Evolutionary conservation across 2,329 filamentous ascomycete species (phyloP).

Genomic region (Leptographium radiaticola): DNA sequence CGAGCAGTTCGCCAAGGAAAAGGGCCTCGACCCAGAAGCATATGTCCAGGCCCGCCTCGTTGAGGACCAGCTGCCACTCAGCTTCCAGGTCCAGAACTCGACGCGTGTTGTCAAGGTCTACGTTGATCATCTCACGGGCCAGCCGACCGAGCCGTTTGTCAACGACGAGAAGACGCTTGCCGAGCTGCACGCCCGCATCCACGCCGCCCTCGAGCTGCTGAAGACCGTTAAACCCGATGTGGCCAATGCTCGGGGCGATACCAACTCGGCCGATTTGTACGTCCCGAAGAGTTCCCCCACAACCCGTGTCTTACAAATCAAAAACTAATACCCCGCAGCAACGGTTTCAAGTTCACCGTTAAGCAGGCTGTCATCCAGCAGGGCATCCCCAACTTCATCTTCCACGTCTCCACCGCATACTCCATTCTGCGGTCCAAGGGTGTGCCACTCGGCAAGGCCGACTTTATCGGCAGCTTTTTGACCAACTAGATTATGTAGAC

Average conservation of each 20-base stretch:
- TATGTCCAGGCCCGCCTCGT: conserved; percentile 16
- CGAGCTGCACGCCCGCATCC: conserved; percentile 18
- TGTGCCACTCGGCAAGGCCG: conserved; percentile 42
- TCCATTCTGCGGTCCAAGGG: conserved; percentile 42
- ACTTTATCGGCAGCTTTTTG: conserved; percentile 27
- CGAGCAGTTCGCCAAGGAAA: conserved; percentile 17
- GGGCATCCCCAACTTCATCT: conserved; percentile 44
- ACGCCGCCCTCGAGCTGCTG: conserved; percentile 17
- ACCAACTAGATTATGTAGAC: neutral
- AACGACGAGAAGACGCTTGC: conserved; percentile 21
- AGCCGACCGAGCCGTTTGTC: conserved; percentile 9
- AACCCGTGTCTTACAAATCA: neutral
- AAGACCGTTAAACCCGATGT: conserved; percentile 15
- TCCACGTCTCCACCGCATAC: conserved; percentile 44
- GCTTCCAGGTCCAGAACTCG: conserved; percentile 21
- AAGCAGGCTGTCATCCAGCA: conserved; percentile 28
- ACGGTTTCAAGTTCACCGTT: conserved; percentile 8
- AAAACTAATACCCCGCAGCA: neutral
- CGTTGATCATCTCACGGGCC: conserved; percentile 16
- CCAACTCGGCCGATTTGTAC: conserved; percentile 12
- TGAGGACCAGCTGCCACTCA: conserved; percentile 23
- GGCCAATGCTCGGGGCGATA: conserved; percentile 14
- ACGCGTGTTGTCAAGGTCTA: conserved; percentile 16
- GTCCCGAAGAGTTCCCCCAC: neutral
- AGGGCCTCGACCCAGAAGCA: conserved; percentile 14